These are phyloP conservation scores for Eimeria necatrix DNA, from an alignment of 169 alveolate species.

Conservation along the genomic window DNA sequence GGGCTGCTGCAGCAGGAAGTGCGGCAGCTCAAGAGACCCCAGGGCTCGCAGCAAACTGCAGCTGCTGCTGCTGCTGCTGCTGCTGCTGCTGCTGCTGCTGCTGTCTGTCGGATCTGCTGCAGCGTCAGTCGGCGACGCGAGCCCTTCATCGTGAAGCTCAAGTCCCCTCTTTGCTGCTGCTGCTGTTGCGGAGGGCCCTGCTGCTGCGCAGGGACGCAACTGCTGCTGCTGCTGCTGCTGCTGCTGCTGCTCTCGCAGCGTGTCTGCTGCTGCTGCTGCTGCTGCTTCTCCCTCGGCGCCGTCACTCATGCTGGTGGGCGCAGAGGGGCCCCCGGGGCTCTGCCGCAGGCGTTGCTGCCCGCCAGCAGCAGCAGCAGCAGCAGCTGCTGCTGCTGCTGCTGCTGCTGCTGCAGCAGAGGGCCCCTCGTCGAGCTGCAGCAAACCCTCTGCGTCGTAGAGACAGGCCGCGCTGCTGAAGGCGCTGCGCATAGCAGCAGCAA, in stretches of 20 bases:
- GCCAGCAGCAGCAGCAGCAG: conserved; percentile 41
- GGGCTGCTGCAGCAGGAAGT: conserved; percentile 15
- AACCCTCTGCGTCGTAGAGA: conserved; percentile 17
- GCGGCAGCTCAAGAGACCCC: conserved; percentile 44
- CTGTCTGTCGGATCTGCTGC: neutral
- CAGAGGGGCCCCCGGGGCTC: conserved; percentile 20
- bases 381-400: conserved; percentile 38
- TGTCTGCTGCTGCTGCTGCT: neutral
- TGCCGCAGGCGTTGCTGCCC: too few relatives aligned
- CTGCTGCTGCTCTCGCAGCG: conserved; percentile 1
- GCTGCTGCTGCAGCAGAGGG: conserved; percentile 52
- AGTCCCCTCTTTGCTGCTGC: neutral
- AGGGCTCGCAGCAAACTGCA: neutral
- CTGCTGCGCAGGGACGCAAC: neutral
- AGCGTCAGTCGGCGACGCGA: neutral
- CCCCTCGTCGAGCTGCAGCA: neutral
- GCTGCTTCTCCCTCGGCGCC: too few relatives aligned
- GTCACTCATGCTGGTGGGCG: conserved; percentile 3
- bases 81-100: conserved; percentile 57
- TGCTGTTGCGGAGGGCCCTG: conserved; percentile 8
- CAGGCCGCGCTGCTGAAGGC: conserved; percentile 52
- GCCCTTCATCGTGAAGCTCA: neutral
- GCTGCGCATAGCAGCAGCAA: conserved; percentile 15
- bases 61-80: conserved; percentile 57
- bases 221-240: conserved; percentile 31